phyloP scores from a whole-genome alignment of 495 filamentous ascomycete species.

The Podospora pseudoanserina region DNA sequence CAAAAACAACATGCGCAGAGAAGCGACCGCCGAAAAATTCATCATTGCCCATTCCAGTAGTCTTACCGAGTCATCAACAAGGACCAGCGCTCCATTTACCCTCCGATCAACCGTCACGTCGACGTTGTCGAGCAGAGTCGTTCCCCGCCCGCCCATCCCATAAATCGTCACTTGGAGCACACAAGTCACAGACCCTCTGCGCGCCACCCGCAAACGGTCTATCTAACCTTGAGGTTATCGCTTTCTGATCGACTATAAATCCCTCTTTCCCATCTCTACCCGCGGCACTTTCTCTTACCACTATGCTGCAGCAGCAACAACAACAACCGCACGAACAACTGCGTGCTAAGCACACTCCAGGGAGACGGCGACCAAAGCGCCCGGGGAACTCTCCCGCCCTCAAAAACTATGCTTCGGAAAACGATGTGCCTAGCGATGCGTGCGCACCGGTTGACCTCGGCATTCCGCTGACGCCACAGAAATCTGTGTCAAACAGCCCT shows the following conservation, averaged over 20 bases:
- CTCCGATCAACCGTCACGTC: slow-evolving; percentile 10
- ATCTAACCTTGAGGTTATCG: not conserved
- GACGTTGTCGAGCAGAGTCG: slow-evolving; percentile 4
- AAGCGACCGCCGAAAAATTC: slow-evolving; percentile 23
- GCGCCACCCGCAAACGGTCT: not conserved
- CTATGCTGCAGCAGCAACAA: slow-evolving; percentile 7
- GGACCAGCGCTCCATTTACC: slow-evolving; percentile 2
- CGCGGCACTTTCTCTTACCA: slow-evolving; percentile 10
- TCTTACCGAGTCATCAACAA: slow-evolving; percentile 21
- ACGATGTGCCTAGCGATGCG: slow-evolving; percentile 36
- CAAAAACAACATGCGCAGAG: slow-evolving; percentile 28
- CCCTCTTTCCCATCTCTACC: not conserved
- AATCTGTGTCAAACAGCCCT: slow-evolving; percentile 25
- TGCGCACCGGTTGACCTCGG: slow-evolving; percentile 24
- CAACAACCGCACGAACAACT: slow-evolving; percentile 19
- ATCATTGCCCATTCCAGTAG: slow-evolving; percentile 26
- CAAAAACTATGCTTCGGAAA: slow-evolving; percentile 49
- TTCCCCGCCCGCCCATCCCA: slow-evolving; percentile 9
- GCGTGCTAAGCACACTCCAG: slow-evolving; percentile 36
- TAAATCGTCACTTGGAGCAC: slow-evolving; percentile 6
- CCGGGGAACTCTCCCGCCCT: slow-evolving; percentile 33
- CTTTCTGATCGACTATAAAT: not conserved
- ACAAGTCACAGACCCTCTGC: not conserved
- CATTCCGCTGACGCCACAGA: slow-evolving; percentile 39
- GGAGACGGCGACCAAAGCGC: slow-evolving; percentile 39